These are phyloP conservation scores for Penicillium riverlandense DNA, from an alignment of 495 filamentous ascomycete species.

Conservation along the genomic window DNA sequence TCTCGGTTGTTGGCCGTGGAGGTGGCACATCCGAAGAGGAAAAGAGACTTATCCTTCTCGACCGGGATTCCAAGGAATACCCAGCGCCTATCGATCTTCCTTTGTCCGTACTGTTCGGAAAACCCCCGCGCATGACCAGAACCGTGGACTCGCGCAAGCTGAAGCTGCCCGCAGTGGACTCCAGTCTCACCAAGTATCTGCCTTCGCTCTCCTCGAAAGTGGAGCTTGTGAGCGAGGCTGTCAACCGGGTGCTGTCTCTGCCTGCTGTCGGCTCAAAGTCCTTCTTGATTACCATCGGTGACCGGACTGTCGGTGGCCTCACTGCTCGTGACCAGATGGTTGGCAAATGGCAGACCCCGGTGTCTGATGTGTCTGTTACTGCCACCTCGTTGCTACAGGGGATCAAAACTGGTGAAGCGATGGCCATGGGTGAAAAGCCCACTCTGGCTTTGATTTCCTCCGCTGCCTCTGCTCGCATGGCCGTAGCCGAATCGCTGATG, in stretches of 20 bases:
- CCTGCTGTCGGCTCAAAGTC: constrained; percentile 91
- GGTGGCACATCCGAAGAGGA: constrained; percentile 53
- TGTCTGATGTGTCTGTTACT: constrained; percentile 89
- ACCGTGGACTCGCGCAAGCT: constrained; percentile 69
- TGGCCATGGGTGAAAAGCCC: constrained; percentile 96
- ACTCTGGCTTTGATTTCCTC: constrained; percentile 84
- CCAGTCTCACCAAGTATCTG: constrained; percentile 53
- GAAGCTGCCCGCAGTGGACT: constrained; percentile 64
- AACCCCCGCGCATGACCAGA: constrained; percentile 75
- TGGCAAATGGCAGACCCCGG: constrained; percentile 92
- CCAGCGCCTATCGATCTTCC: constrained; percentile 83
- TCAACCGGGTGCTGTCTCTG: constrained; percentile 72
- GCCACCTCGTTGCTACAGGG: constrained; percentile 67
- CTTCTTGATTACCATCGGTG: constrained; percentile 94
- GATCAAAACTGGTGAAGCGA: constrained; percentile 79
- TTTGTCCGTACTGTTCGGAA: constrained; percentile 87
- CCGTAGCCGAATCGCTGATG: constrained; percentile 87
- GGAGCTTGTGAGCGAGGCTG: constrained; percentile 65
- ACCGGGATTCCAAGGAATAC: constrained; percentile 70
- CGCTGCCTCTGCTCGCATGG: constrained; percentile 92
- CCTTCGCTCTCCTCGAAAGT: constrained; percentile 49
- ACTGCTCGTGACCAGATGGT: constrained; percentile 92
- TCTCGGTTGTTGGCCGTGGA: constrained; percentile 83
- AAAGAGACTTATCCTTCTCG: constrained; percentile 69
- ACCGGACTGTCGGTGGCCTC: constrained; percentile 84